phyloP scores from a whole-genome alignment of 163 green algal genomes.

The Trebouxia gelatinosa region DNA sequence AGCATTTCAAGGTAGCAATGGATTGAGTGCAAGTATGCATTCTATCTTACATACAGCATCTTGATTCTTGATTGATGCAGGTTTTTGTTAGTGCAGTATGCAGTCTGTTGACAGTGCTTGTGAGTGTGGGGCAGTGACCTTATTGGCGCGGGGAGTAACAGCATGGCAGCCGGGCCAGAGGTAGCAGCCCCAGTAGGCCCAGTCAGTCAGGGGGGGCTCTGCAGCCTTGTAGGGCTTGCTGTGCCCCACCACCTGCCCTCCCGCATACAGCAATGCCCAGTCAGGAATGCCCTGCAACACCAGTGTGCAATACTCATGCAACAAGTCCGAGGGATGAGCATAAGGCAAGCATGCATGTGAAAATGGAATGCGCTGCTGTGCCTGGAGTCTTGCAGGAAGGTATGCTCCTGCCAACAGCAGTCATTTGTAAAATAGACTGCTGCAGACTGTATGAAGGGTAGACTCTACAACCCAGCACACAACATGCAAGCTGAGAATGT shows the following conservation, averaged over 20 bases:
- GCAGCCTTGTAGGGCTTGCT: constrained; percentile 8
- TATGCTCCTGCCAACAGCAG: too few relatives aligned
- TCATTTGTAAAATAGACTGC: too few relatives aligned
- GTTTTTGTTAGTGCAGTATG: too few relatives aligned
- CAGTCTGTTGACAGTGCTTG: too few relatives aligned
- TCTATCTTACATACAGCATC: not conserved
- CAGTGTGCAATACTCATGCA: too few relatives aligned
- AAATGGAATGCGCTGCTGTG: too few relatives aligned
- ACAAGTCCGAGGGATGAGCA: too few relatives aligned
- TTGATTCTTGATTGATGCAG: not conserved
- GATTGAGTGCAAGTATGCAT: not conserved
- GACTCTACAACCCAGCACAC: not conserved
- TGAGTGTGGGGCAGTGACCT: too few relatives aligned
- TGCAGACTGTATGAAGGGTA: too few relatives aligned
- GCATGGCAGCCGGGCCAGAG: not conserved
- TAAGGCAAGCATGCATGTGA: too few relatives aligned
- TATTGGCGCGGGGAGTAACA: not conserved
- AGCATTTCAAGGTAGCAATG: not conserved
- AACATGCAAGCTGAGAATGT: too few relatives aligned
- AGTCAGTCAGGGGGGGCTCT: not conserved
- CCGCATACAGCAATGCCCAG: constrained; percentile 30
- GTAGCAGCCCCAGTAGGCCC: constrained; percentile 18
- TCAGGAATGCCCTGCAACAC: constrained; percentile 33
- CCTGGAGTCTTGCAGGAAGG: too few relatives aligned
- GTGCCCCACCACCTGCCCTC: constrained; percentile 39